These are phyloP conservation scores for Berkeleyomyces basicola DNA, from an alignment of 2,329 filamentous ascomycete genomes.

Conservation along the genomic window DNA sequence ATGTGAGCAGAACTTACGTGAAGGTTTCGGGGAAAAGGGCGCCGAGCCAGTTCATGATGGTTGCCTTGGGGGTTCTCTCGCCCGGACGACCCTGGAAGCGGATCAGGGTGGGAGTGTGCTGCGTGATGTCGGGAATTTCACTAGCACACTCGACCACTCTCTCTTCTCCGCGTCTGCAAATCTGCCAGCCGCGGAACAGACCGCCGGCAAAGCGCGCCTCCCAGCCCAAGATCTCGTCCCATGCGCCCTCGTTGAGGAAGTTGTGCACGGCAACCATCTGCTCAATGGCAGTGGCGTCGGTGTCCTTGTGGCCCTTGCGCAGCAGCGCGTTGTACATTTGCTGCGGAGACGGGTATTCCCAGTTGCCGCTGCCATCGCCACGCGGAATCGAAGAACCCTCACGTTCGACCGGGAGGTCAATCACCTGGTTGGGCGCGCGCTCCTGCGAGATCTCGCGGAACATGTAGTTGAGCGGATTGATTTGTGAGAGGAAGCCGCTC, in stretches of 20 bases:
- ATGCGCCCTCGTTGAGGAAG: constrained; percentile 93
- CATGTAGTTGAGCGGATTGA: constrained; percentile 84
- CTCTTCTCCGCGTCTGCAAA: constrained; percentile 58
- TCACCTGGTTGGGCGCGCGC: constrained; percentile 53
- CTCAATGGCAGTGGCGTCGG: constrained; percentile 81
- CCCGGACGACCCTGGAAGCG: constrained; percentile 79
- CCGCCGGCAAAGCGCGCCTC: constrained; percentile 71
- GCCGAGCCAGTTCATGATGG: constrained; percentile 64
- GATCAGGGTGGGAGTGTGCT: constrained; percentile 53
- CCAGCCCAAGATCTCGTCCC: constrained; percentile 89
- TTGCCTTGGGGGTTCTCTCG: constrained; percentile 82
- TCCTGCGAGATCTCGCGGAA: constrained; percentile 71
- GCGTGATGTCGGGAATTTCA: constrained; percentile 24
- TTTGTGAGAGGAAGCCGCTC: constrained; percentile 34
- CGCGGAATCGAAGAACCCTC: constrained; percentile 86
- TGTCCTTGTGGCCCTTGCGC: constrained; percentile 90
- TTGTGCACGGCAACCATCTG: constrained; percentile 97
- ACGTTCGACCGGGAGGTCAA: constrained; percentile 60
- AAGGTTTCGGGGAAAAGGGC: constrained; percentile 66
- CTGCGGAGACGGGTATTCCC: constrained; percentile 96
- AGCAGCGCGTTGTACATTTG: constrained; percentile 99
- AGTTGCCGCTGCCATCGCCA: constrained; percentile 60
- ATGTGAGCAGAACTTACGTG: constrained; percentile 34
- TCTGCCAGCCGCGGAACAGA: constrained; percentile 52
- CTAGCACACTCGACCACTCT: constrained; percentile 24